Evolutionary conservation across 176 grass and related monocot genomes (phyloP).

Genomic region (Carex pumila): DNA sequence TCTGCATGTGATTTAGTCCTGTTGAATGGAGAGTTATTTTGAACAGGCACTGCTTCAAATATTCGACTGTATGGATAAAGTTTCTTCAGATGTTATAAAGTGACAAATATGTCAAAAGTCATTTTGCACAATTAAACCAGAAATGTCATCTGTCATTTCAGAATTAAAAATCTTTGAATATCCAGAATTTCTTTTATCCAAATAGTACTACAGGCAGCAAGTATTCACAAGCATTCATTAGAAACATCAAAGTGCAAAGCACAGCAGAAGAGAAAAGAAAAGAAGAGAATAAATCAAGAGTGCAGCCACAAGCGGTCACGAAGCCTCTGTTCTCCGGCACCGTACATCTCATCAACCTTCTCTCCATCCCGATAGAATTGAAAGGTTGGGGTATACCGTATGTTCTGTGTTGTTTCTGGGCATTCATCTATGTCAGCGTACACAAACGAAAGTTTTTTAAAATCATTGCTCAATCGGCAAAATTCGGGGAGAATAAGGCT

Average conservation of each 20-base stretch:
- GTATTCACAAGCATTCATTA: background rate
- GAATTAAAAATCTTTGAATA: background rate
- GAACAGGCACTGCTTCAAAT: background rate
- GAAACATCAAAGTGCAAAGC: background rate
- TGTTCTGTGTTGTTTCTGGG: constrained; percentile 64
- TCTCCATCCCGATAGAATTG: constrained; percentile 79
- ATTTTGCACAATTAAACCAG: background rate
- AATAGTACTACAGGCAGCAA: background rate
- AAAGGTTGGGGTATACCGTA: constrained; percentile 88
- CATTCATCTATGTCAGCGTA: constrained; percentile 91
- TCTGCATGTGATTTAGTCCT: background rate
- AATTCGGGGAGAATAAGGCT: constrained; percentile 67
- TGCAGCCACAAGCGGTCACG: constrained; percentile 88
- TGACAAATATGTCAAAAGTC: background rate
- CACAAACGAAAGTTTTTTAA: constrained; percentile 71
- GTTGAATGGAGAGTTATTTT: background rate
- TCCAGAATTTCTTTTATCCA: background rate
- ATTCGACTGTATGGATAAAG: background rate
- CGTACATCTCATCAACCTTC: constrained; percentile 85
- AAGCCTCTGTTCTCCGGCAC: constrained; percentile 68
- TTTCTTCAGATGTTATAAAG: background rate
- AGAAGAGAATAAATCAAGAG: constrained; percentile 33
- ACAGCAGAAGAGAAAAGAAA: background rate
- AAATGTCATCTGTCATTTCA: background rate
- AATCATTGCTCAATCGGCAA: constrained; percentile 64